Percentiles rank a stretch among this genome's conserved stretches.
These are phyloP conservation scores for Torulaspora delbrueckii DNA, from an alignment of 805 yeast genomes.

Conservation along the genomic window DNA sequence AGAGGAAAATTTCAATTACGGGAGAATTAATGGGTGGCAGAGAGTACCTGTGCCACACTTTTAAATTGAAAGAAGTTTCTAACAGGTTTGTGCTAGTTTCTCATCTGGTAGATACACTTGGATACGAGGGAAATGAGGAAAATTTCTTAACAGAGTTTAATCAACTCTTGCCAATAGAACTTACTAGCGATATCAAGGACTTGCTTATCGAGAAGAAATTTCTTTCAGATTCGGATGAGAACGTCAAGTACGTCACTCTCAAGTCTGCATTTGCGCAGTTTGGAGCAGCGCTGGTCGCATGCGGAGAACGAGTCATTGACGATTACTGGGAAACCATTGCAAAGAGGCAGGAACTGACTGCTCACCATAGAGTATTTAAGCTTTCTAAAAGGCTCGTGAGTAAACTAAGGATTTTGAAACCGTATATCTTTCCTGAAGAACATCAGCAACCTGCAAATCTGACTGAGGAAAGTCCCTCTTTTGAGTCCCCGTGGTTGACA, in stretches of 20 bases:
- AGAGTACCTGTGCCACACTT: slow-evolving; percentile 38
- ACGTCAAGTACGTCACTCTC: slow-evolving; percentile 36
- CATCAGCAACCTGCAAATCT: background rate
- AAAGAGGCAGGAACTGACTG: slow-evolving; percentile 41
- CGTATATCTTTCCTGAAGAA: slow-evolving; percentile 9
- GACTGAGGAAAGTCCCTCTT: slow-evolving; percentile 4
- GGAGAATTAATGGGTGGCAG: slow-evolving; percentile 41
- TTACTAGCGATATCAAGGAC: slow-evolving; percentile 37
- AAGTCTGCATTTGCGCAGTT: slow-evolving; percentile 44
- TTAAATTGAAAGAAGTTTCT: slow-evolving; percentile 35
- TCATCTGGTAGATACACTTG: slow-evolving; percentile 38
- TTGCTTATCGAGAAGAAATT: slow-evolving; percentile 35
- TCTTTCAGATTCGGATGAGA: slow-evolving; percentile 22
- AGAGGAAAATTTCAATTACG: slow-evolving; percentile 38
- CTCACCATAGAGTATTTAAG: slow-evolving; percentile 42
- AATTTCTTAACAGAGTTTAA: slow-evolving; percentile 43
- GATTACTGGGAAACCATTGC: slow-evolving; percentile 53
- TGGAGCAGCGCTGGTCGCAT: slow-evolving; percentile 45
- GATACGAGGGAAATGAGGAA: slow-evolving; percentile 39
- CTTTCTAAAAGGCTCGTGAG: slow-evolving; percentile 17
- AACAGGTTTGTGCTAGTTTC: slow-evolving; percentile 33
- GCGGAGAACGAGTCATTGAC: slow-evolving; percentile 48
- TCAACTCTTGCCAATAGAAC: slow-evolving; percentile 36
- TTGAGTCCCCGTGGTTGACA: slow-evolving; percentile 24
- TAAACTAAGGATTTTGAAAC: slow-evolving; percentile 13